Base-by-base conservation (phyloP, 768 basidiomycete species). In the Russula griseocarnosa region DNA sequence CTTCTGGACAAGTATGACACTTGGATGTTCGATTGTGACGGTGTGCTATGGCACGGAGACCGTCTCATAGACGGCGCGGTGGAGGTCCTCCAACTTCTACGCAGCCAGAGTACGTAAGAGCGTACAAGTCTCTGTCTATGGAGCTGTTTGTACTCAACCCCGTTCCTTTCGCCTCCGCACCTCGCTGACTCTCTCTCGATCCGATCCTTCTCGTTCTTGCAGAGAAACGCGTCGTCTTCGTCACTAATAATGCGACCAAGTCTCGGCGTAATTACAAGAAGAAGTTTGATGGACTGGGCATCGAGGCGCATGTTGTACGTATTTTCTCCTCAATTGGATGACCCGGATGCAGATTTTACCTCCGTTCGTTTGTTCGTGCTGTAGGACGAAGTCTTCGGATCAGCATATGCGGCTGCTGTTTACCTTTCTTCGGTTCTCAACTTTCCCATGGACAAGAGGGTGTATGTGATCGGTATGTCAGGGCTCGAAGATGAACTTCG, bases 161-260 rank as follows among this genome's bases (percentile, higher is more conserved):
- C 22, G 11, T 44, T n/a, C 47, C 55, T 47, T 42, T 64, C 58
- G 38, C 63, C 64, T 60, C 34, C 55, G 56, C 38, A 18, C 59
- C 58, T 53, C 58, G 40, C 47, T 58, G 18, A 50, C 51, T 60
- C 16, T 22, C 65, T 10, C 46, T 58, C 55, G 22, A 56, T 65
- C 55, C 55, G 64, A 53, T 47, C 28, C 28, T 60, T 44, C n/a
- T 53, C 26, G 26, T 34, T 62, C 51, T 46, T 26, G 54, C 42
- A 67, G 58, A 61, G 62, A 74, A 93, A 93, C 81, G 72, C 64
- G 77, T 97, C 36, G 76, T 98, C 11, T 98, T 98, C 71, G 94
- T 97, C 56, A 98, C 95, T 20, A 99, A 99, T 77, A 99, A 98
- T 73, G 95, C 96, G 52, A 92, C 88, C 60, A 96, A 98, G 77